Base-by-base conservation (phyloP, 148 eudicot genomes). In the Fallopia convolvulus region DNA sequence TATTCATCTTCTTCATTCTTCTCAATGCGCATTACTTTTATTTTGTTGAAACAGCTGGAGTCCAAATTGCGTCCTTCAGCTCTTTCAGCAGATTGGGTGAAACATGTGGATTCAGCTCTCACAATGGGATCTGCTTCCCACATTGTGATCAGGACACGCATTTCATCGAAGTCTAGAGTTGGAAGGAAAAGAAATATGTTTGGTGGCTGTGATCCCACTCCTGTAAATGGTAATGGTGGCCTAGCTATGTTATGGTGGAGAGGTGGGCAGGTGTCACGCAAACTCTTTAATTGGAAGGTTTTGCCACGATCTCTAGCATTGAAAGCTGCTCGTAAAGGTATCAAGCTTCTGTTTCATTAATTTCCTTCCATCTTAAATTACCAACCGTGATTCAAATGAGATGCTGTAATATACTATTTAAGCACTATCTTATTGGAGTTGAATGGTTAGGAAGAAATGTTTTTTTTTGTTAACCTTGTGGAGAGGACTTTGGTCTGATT, bases 301-400 rank as follows among this genome's bases (percentile, higher is more conserved):
- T 83, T 95, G 79, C 98, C 99, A 82, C 88, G 79, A 21, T 82
- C 92, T 14, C 79, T 86, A 80, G 94, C 90, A 79, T 79, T 81
- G 76, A 88, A 91, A 84, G 97, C 91, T 82, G 99, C 99, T 66
- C 90, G 99, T 26, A 88, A 89, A 88, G 99, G 99, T 91, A 74
- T 80, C 81, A 18, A 74, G 52, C 8, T 55, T 50, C 73, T 81
- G 21, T 41, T 56, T 39, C n/a, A 66, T 71, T 55, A 40, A 42
- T 52, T 44, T 46, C 33, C 68, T 21, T 39, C 13, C 56, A 33
- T 65, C 49, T 26, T 40, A 55, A 17, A 61, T 41, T 71, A 48
- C 74, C 33, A 55, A 55, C 21, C 6, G 1, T 17, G 56, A 52
- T 52, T 14, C 3, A n/a, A 52, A 52, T 14, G 17, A 55, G 61